Evolutionary conservation across 2,329 filamentous ascomycete genomes (phyloP).

Genomic region (Xenoacremonium recifei): DNA sequence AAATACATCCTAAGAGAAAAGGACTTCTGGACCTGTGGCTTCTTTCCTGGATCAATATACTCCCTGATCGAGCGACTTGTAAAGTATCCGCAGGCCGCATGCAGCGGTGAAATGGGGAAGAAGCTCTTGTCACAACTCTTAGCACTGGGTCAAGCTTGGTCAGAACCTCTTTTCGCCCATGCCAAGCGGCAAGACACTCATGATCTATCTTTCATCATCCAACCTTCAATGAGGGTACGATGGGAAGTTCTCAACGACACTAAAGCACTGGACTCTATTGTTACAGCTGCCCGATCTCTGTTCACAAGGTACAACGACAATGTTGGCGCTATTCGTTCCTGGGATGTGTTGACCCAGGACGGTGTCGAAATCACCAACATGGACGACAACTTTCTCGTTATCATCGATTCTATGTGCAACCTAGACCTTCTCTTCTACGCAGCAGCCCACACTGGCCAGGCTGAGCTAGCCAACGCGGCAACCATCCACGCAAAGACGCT

Average conservation of each 20-base stretch:
- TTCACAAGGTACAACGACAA: slow-evolving; percentile 39
- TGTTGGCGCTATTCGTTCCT: slow-evolving; percentile 47
- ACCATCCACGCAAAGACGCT: not conserved
- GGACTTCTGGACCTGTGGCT: slow-evolving; percentile 43
- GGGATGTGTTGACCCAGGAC: slow-evolving; percentile 38
- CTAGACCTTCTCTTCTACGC: slow-evolving; percentile 37
- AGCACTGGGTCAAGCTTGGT: slow-evolving; percentile 10
- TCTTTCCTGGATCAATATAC: slow-evolving; percentile 39
- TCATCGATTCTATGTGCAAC: slow-evolving; percentile 43
- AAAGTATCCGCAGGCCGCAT: slow-evolving; percentile 30
- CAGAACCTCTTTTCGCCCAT: slow-evolving; percentile 4
- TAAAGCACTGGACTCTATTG: slow-evolving; percentile 37
- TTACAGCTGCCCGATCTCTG: slow-evolving; percentile 44
- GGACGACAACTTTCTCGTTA: slow-evolving; percentile 37
- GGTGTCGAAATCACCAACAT: slow-evolving; percentile 30
- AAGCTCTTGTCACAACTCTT: slow-evolving; percentile 4
- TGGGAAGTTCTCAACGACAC: slow-evolving; percentile 45
- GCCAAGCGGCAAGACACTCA: slow-evolving; percentile 47
- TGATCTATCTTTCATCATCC: slow-evolving; percentile 54
- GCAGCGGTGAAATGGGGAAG: slow-evolving; percentile 1
- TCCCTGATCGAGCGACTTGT: slow-evolving; percentile 32
- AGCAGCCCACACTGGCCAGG: slow-evolving; percentile 25
- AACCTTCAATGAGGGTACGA: slow-evolving; percentile 45
- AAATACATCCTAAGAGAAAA: slow-evolving; percentile 28
- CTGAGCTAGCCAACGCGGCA: not conserved